Conservation (phyloP, 106 monocot species). For the Apostasia shenzhenica region DNA sequence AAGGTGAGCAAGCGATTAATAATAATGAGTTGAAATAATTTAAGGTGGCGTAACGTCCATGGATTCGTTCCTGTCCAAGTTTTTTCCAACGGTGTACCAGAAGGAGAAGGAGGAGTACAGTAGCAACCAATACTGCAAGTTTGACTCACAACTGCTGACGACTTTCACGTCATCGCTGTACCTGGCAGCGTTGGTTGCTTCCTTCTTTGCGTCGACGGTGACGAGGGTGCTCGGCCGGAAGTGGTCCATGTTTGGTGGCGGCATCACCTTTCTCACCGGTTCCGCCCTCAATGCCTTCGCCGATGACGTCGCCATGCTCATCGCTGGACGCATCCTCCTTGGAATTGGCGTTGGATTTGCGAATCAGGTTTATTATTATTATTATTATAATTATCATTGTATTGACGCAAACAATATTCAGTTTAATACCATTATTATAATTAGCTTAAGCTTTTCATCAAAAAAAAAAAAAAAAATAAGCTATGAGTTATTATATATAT, state of each 20-base stretch:
- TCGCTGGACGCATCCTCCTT: too few species aligned
- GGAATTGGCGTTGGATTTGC: slow-evolving; percentile 37
- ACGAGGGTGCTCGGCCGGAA: slow-evolving; percentile 48
- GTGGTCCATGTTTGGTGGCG: slow-evolving; percentile 53
- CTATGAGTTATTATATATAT: too few species aligned
- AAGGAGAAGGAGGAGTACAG: slow-evolving; percentile 25
- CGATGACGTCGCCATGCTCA: slow-evolving; percentile 42
- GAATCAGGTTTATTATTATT: slow-evolving; percentile 37
- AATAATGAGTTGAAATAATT: too few species aligned
- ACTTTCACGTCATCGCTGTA: slow-evolving; percentile 78
- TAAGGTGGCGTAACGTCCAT: slow-evolving; percentile 67
- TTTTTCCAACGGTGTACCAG: slow-evolving; percentile 47
- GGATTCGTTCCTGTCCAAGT: slow-evolving; percentile 54
- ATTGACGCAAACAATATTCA: too few species aligned
- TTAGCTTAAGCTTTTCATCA: too few species aligned
- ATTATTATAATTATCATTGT: too few species aligned
- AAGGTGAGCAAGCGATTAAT: too few species aligned
- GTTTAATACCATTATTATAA: too few species aligned
- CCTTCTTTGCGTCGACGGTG: slow-evolving; percentile 52
- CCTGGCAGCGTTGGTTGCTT: slow-evolving; percentile 50
- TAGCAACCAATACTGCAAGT: slow-evolving; percentile 75
- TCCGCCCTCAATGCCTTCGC: slow-evolving; percentile 59
- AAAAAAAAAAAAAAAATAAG: too few species aligned
- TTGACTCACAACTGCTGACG: slow-evolving; percentile 5
- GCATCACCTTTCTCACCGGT: slow-evolving; percentile 22